Evolutionary conservation across 2,329 filamentous ascomycete genomes (phyloP).

Genomic region (Beauveria caledonica): DNA sequence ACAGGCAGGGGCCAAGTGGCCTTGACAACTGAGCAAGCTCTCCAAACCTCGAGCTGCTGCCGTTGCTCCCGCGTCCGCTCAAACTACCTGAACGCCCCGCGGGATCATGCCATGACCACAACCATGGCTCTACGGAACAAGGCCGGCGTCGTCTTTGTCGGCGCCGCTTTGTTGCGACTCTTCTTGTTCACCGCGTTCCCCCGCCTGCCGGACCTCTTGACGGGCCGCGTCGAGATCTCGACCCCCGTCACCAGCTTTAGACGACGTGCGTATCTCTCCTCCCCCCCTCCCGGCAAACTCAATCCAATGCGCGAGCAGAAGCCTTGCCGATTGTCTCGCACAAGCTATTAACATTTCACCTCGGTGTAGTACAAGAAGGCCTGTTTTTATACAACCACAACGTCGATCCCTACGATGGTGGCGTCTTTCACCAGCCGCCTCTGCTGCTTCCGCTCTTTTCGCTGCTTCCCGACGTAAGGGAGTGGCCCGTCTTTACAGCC

Average conservation of each 20-base stretch:
- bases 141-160: slow-evolving; percentile 60
- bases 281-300: background rate
- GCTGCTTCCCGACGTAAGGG: slow-evolving; percentile 63
- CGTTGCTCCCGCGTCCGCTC: background rate
- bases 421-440: slow-evolving; percentile 74
- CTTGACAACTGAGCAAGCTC: slow-evolving; percentile 14
- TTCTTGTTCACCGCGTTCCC: slow-evolving; percentile 76
- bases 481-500: slow-evolving; percentile 64
- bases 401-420: slow-evolving; percentile 94
- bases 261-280: slow-evolving; percentile 55
- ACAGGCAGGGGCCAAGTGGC: slow-evolving; percentile 17
- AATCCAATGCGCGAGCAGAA: background rate
- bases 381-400: slow-evolving; percentile 94
- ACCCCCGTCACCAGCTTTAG: slow-evolving; percentile 98
- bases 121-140: slow-evolving; percentile 34
- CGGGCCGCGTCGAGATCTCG: slow-evolving; percentile 88
- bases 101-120: slow-evolving; percentile 26
- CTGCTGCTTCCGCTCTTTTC: slow-evolving; percentile 87
- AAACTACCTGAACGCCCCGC: background rate
- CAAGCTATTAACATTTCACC: slow-evolving; percentile 10
- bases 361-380: slow-evolving; percentile 74
- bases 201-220: slow-evolving; percentile 73
- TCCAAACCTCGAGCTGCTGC: background rate
- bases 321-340: background rate
- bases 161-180: slow-evolving; percentile 70